phyloP scores from a whole-genome alignment of 1,284 basidiomycete genomes.

The Ceratobasidium sp. region DNA sequence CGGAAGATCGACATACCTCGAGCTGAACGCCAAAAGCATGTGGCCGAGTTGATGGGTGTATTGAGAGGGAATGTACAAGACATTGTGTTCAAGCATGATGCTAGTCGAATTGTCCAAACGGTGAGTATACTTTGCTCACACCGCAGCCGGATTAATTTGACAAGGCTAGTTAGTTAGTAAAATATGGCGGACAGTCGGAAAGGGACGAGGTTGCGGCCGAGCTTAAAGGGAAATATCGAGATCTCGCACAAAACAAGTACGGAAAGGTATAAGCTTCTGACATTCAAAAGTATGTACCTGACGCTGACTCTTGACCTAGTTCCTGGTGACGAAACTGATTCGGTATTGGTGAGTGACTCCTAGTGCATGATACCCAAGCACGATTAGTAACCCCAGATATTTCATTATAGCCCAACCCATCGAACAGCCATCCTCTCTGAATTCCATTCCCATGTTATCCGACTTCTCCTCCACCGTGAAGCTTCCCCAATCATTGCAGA shows the following conservation, averaged over 20 bases:
- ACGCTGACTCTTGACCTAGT: slow-evolving; percentile 55
- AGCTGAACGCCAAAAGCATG: slow-evolving; percentile 75
- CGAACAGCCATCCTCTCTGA: slow-evolving; percentile 75
- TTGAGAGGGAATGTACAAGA: slow-evolving; percentile 82
- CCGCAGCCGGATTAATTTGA: neutral
- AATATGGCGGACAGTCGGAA: slow-evolving; percentile 80
- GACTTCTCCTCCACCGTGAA: slow-evolving; percentile 81
- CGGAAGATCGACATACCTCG: slow-evolving; percentile 74
- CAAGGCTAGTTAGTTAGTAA: slow-evolving; percentile 61
- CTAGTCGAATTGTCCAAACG: slow-evolving; percentile 86
- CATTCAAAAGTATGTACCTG: neutral
- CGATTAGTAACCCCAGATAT: neutral
- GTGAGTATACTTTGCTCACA: slow-evolving; percentile 47
- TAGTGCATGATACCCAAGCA: neutral
- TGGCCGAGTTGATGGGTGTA: slow-evolving; percentile 73
- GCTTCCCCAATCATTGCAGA: slow-evolving; percentile 83
- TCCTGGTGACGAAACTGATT: slow-evolving; percentile 84
- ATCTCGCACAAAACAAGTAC: slow-evolving; percentile 84
- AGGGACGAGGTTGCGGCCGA: slow-evolving; percentile 80
- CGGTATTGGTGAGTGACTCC: slow-evolving; percentile 55
- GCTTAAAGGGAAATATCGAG: slow-evolving; percentile 78
- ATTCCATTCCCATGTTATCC: slow-evolving; percentile 75
- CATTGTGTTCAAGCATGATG: slow-evolving; percentile 88
- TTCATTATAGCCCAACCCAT: slow-evolving; percentile 55
- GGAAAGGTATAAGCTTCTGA: slow-evolving; percentile 68